A percentile compares a stretch with the other conserved stretches of the same genome.
Conservation (phyloP, 768 basidiomycete genomes). For the Auricularia cornea region DNA sequence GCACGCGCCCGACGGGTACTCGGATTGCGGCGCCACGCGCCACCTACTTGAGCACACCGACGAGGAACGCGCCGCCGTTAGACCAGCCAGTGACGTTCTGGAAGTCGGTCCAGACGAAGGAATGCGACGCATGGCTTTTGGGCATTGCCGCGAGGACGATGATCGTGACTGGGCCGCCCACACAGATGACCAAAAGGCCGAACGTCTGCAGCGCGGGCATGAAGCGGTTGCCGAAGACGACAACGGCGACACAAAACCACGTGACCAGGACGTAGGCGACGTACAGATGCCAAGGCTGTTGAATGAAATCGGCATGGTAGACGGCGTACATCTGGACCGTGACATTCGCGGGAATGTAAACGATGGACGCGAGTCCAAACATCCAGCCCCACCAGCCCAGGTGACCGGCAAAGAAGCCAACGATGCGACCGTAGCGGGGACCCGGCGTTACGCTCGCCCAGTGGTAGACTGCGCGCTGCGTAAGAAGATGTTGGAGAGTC, state of each 20-base stretch:
- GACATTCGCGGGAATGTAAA: not conserved
- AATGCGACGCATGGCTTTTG: not conserved
- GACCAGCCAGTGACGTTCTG: not conserved
- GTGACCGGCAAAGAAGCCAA: not conserved
- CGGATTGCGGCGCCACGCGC: not conserved
- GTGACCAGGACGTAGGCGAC: not conserved
- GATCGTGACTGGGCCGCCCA: not conserved
- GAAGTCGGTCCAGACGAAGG: not conserved
- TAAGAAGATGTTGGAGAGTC: not conserved
- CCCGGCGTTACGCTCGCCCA: not conserved
- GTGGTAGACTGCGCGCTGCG: not conserved
- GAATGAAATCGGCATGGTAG: not conserved
- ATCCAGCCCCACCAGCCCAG: conserved; percentile 1
- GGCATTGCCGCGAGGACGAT: not conserved
- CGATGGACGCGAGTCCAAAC: not conserved
- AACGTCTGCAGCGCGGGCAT: not conserved
- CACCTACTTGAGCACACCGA: not conserved
- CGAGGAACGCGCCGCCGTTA: not conserved
- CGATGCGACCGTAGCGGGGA: not conserved
- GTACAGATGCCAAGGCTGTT: not conserved
- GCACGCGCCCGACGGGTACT: not conserved
- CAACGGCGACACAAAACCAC: not conserved
- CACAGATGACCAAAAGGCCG: not conserved
- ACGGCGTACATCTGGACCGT: not conserved
- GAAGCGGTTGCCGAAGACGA: not conserved